Percentiles rank a stretch among this genome's conserved stretches.
These are phyloP conservation scores for Takashimella koratensis DNA, from an alignment of 1,284 basidiomycete genomes.

Conservation along the genomic window DNA sequence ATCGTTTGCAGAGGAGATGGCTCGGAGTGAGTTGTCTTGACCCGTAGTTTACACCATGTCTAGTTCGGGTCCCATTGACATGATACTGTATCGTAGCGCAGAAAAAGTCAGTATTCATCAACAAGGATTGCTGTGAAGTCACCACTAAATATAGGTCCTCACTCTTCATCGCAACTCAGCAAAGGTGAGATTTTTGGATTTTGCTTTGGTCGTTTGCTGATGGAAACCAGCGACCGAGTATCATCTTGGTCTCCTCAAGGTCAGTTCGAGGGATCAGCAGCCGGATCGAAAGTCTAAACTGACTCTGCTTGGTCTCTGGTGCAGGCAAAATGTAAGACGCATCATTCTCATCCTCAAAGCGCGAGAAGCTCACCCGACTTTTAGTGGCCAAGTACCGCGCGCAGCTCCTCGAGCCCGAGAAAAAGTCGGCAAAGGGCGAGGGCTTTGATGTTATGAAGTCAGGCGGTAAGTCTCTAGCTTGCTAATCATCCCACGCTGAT, in stretches of 20 bases:
- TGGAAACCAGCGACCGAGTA: constrained; percentile 70
- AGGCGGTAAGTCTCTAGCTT: constrained; percentile 52
- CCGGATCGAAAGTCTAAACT: no score
- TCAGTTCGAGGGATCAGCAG: no score
- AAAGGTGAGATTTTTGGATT: no score
- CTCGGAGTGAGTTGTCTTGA: constrained; percentile 70
- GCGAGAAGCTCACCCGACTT: no score
- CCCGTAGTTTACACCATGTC: no score
- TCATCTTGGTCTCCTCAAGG: constrained; percentile 58
- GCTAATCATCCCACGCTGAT: constrained; percentile 1
- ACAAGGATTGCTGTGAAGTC: no score
- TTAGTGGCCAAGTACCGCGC: constrained; percentile 79
- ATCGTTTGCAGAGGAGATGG: constrained; percentile 83
- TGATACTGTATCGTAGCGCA: constrained; percentile 59
- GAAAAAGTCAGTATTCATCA: constrained; percentile 76
- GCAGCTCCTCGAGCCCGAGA: constrained; percentile 77
- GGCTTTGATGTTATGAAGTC: constrained; percentile 94
- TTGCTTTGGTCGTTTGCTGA: neutral
- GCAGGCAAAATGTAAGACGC: constrained; percentile 41
- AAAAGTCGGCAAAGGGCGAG: constrained; percentile 72
- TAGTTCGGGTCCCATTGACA: no score
- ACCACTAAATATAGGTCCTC: no score
- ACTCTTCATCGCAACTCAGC: no score
- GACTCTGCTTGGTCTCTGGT: no score
- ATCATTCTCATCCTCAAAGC: no score